phyloP scores from a whole-genome alignment of 352 stramenopile genomes.

The Pythium rhizo-oryzae region DNA sequence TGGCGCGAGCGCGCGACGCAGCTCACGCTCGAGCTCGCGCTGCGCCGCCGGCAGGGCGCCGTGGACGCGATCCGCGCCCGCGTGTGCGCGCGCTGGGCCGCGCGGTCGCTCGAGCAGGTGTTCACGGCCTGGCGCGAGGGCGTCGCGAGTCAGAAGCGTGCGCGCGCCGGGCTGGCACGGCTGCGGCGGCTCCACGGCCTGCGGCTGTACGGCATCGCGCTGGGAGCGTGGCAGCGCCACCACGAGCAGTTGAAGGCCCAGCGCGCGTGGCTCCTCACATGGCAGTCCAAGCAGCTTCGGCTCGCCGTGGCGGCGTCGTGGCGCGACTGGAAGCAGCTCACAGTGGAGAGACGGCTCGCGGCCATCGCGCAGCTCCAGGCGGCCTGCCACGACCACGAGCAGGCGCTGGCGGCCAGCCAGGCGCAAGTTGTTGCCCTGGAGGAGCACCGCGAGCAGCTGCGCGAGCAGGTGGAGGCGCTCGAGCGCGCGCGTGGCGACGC shows the following conservation, averaged over 20 bases:
- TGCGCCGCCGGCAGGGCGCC: conserved; percentile 19
- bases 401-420: not conserved
- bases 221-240: conserved; percentile 6
- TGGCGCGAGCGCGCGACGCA: conserved; percentile 31
- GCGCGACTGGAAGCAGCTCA: conserved; percentile 14
- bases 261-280: conserved; percentile 7
- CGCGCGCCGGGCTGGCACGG: not conserved
- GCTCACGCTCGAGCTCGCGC: conserved; percentile 24
- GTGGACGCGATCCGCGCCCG: conserved; percentile 39
- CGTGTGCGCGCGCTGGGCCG: conserved; percentile 35
- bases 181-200: conserved; percentile 8
- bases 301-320: not conserved
- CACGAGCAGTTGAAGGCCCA: not conserved
- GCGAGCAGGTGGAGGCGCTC: not conserved
- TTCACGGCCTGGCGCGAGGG: conserved; percentile 12
- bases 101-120: conserved; percentile 9
- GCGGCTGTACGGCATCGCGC: conserved; percentile 4
- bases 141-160: conserved; percentile 11
- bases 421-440: not conserved
- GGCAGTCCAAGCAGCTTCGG: not conserved
- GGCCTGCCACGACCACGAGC: not conserved
- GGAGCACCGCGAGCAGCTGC: not conserved
- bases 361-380: not conserved
- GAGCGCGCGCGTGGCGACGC: not conserved
- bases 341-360: not conserved